These are phyloP conservation scores for Novymonas esmeraldas DNA, from an alignment of 208 protist species.

Conservation along the genomic window DNA sequence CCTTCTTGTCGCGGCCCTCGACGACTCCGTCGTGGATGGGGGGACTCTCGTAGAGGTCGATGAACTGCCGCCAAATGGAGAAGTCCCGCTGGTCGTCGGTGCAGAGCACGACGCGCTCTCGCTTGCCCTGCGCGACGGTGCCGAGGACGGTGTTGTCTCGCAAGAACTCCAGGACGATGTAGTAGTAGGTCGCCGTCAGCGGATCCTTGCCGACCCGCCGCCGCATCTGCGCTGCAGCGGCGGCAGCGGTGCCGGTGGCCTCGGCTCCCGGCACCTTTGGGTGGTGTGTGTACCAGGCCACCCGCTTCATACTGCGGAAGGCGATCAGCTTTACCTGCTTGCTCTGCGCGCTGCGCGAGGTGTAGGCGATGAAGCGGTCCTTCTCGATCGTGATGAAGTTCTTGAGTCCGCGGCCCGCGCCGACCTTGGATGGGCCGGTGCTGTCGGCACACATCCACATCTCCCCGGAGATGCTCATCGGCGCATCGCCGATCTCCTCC, in stretches of 20 bases:
- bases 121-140: constrained; percentile 45
- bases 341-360: constrained; percentile 49
- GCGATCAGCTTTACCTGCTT: constrained; percentile 64
- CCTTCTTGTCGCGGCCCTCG: constrained; percentile 17
- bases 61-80: constrained; percentile 78
- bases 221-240: too few species aligned
- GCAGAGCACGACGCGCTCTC: constrained; percentile 79
- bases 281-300: constrained; percentile 76
- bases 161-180: constrained; percentile 83
- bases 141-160: constrained; percentile 46
- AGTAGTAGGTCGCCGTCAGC: constrained; percentile 53
- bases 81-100: constrained; percentile 84
- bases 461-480: constrained; percentile 75
- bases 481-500: constrained; percentile 48
- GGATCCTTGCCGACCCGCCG: constrained; percentile 15
- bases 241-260: background rate
- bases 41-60: constrained; percentile 63
- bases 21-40: constrained; percentile 28
- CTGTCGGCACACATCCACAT: constrained; percentile 82
- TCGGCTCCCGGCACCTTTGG: constrained; percentile 33
- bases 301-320: constrained; percentile 78
- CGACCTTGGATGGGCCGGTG: constrained; percentile 58
- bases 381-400: constrained; percentile 75
- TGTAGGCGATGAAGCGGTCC: constrained; percentile 69
- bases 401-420: constrained; percentile 72